Evolutionary conservation across 73 alveolate species (phyloP), one percentile per base, ranked within the genome.

Genomic region (Stentor roeselii): DNA sequence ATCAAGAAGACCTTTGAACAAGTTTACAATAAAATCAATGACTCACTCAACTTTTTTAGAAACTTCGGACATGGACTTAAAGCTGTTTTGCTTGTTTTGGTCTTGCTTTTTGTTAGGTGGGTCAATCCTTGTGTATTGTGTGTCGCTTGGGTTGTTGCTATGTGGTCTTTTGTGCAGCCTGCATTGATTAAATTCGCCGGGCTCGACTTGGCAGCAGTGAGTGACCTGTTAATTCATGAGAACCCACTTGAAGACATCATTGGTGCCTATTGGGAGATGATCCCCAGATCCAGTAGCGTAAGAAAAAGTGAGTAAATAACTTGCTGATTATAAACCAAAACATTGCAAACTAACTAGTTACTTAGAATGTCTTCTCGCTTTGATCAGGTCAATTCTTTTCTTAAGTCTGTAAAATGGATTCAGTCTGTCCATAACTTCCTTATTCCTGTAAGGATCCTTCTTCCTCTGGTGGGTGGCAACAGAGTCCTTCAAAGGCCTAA

Each of bases 371-470:
- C 67, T 50, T 50, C 21, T 50, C 6, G 67, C 67, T 2, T 67
- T 67, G 34, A 67, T 21, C 2, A 67, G 21, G 21, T 67, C 80
- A 67, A 67, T 21, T 67, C 80, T 67, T 34, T 67, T 67, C 80
- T 67, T 67, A 1, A 67, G 80, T 32, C 34, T 67, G 80, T 21
- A 34, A 34, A 67, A 67, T 67, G 93, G 93, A 76, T 87, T 87
- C 40, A 87, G 84, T 36, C 50, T 76, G 35, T 87, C 85, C 90
- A 87, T 83, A 59, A 82, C 89, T 31, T 14, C 27, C 74, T 87
- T 87, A 42, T 82, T 87, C n/a, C 74, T 75, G 3, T 84, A 86
- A 15, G 93, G 93, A 59, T 87, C 76, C 40, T 67, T 76, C 85
- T 87, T 87, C 60, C 75, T 82, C 40, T 87, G 84, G 76, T 87